Conservation (phyloP, 805 yeast species). For the Wickerhamomyces pijperi region DNA sequence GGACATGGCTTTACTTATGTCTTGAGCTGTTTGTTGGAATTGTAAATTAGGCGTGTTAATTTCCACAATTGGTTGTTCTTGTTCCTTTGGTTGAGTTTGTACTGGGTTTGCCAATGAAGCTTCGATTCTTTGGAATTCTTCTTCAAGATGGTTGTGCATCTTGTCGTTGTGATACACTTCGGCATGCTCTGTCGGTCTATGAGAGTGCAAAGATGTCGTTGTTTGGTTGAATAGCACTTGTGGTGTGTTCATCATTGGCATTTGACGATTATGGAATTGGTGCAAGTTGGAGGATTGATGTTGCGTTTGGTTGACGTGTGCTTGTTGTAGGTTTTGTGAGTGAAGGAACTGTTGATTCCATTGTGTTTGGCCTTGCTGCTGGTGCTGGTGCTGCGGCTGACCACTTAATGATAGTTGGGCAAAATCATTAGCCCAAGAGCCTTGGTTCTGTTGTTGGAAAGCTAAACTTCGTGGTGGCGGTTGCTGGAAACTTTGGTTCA, state of each 20-base stretch:
- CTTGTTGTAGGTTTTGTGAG: neutral
- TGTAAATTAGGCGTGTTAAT: constrained; percentile 7
- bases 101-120: constrained; percentile 4
- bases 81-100: neutral
- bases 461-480: constrained; percentile 5
- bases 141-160: constrained; percentile 4
- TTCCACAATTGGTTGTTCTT: neutral
- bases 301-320: neutral
- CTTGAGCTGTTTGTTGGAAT: constrained; percentile 17
- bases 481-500: constrained; percentile 8
- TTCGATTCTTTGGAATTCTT: constrained; percentile 6
- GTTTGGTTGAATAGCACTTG: constrained; percentile 5
- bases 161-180: constrained; percentile 9
- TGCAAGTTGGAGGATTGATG: constrained; percentile 1
- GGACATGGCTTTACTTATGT: constrained; percentile 17
- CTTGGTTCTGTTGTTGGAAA: constrained; percentile 5
- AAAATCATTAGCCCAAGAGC: constrained; percentile 17
- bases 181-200: constrained; percentile 14
- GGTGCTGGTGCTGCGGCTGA: constrained; percentile 4
- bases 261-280: constrained; percentile 3
- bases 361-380: constrained; percentile 3
- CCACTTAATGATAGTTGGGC: constrained; percentile 6
- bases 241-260: neutral
- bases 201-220: constrained; percentile 1
- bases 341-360: constrained; percentile 13